A percentile compares a stretch with the other conserved stretches of the same genome.
phyloP scores from a whole-genome alignment of 108 stramenopile species.

The Nitzschia putrida region DNA sequence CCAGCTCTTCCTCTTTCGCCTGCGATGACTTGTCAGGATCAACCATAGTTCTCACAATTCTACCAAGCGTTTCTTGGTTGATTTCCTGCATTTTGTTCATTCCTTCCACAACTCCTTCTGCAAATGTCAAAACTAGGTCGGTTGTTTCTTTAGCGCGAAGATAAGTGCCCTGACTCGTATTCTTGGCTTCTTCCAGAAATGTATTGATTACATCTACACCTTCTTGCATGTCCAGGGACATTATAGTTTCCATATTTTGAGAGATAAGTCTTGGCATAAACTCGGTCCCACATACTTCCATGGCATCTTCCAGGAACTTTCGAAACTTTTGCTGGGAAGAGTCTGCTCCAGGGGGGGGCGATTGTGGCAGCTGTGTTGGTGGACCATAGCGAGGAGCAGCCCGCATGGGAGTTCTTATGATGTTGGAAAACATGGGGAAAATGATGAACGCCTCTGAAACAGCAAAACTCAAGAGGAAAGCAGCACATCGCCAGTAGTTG shows the following conservation, averaged over 20 bases:
- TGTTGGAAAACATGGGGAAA: too few species aligned
- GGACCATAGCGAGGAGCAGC: slow-evolving; percentile 13
- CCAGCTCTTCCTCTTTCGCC: slow-evolving; percentile 48
- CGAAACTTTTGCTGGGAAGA: slow-evolving; percentile 7
- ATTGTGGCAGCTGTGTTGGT: neutral
- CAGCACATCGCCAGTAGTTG: too few species aligned
- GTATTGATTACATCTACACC: slow-evolving; percentile 28
- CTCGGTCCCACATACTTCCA: slow-evolving; percentile 11
- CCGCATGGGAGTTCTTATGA: too few species aligned
- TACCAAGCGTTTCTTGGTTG: slow-evolving; percentile 66
- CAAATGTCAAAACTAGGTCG: slow-evolving; percentile 64
- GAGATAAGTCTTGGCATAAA: slow-evolving; percentile 42
- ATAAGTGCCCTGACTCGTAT: neutral
- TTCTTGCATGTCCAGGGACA: slow-evolving; percentile 31
- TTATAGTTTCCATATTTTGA: slow-evolving; percentile 39
- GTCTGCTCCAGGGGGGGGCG: neutral
- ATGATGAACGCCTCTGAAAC: too few species aligned
- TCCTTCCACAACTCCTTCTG: slow-evolving; percentile 66
- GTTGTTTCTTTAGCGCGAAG: slow-evolving; percentile 32
- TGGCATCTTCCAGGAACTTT: slow-evolving; percentile 18
- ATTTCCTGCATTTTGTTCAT: slow-evolving; percentile 48
- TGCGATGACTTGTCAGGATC: slow-evolving; percentile 23
- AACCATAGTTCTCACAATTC: slow-evolving; percentile 61
- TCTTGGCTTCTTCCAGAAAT: slow-evolving; percentile 35
- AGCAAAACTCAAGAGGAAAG: too few species aligned